Base-by-base conservation (phyloP, 768 basidiomycete species). In the Suillus tomentosus region DNA sequence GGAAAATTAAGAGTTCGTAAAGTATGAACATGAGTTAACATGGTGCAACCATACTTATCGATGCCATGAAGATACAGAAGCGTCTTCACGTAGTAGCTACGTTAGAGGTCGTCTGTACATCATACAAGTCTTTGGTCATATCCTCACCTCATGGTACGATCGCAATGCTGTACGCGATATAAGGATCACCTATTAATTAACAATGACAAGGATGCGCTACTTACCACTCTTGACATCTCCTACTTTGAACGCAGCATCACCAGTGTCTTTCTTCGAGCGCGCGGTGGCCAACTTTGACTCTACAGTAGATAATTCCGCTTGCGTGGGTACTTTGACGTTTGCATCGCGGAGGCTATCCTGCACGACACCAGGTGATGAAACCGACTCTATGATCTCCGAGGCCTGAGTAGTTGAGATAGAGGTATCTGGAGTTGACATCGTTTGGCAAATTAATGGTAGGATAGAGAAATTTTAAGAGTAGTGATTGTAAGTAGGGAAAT, bases 31-130 rank as follows among this genome's bases (percentile, higher is more conserved):
- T 37, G 51, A n/a, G 43, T 40, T 39, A 31, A 64, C 45, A 19
- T 9, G 51, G 55, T 45, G 39, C 55, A 10, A 48, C 74, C 86
- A 65, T 70, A 91, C 91, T 90, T 94, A 81, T 92, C 88, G 56
- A 94, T 74, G 24, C 92, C 92, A 50, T 85, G 78, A 15, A 93
- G 80, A 68, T 87, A 92, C 81, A 92, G 79, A 60, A 92, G 77
- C 27, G 91, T 78, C 92, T 91, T 22, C 14, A 70, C 60, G 53
- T 22, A 60, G 61, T 24, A 61, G 65, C 70, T 62, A 68, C 54
- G 60, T 62, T 17, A 34, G 57, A 58, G 10, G 40, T 27, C 19
- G 19, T 27, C 57, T 27, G 10, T 42, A 42, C 24, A 58, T 11
- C 40, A 27, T 31, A 31, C 2, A 42, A 58, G 27, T 39, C 17